Evolutionary conservation across 2,329 filamentous ascomycete genomes (phyloP), one percentile per base, ranked within the genome.

Genomic region (Atkinsonella hypoxylon): DNA sequence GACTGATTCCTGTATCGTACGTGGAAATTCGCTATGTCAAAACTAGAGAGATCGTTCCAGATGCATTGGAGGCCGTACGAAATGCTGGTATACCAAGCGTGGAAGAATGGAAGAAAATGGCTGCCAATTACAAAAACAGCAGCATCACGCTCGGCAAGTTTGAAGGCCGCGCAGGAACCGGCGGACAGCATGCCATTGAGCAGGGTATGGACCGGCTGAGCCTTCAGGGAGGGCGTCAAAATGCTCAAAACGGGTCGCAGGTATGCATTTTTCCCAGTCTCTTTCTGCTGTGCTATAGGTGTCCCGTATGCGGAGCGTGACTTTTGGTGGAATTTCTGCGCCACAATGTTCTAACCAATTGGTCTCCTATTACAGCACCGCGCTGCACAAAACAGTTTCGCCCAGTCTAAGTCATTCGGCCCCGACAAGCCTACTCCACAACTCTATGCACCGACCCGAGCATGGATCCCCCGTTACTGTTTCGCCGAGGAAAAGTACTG

Each of bases 31-130:
- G 89, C 64, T 93, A 97, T 66, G 95, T 96, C 85, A 81, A 82
- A 5, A 89, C 87, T 1, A 89, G 91, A 47, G 81, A 87, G 58
- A 78, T 90, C 0, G 89, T 96, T 1, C 67, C 78, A 17, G 89
- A 97, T 65, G 82, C 91, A 0, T 76, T 87, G 26, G 90, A 90
- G 31, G 91, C 93, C 1, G 88, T 98, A 51, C 81, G 82, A 59
- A 83, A 84, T 59, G 93, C 93, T 1, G 90, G 91, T 18, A 90
- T 98, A 8, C 93, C 93, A 12, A 85, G 84, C 61, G 93, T 98
- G 3, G 93, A 98, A 64, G 93, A 98, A 62, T 98, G 93, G 93
- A 98, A 98, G 74, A 95, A 94, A 71, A 96, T 96, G 89, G 90
- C 93, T 0, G 91, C 91, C 51, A 91, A 96, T 56, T 98, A 98